Evolutionary conservation across 371 early-diverging fungal species (phyloP).

Genomic region (Synchytrium microbalum): DNA sequence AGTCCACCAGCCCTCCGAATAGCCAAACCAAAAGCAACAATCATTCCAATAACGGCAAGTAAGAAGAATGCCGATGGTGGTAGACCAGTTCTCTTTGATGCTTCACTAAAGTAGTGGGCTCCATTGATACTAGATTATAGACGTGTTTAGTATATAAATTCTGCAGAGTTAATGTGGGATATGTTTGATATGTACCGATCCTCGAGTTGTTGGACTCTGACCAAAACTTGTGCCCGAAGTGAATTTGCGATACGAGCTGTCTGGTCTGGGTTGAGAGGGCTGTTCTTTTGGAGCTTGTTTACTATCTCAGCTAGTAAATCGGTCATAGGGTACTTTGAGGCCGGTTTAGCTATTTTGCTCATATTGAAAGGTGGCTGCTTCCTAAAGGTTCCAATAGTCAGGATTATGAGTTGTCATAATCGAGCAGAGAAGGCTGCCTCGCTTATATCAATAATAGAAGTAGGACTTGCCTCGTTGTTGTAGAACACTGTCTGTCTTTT

Average conservation of each 20-base stretch:
- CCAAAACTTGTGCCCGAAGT: neutral
- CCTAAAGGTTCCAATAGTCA: no score
- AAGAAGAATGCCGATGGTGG: neutral
- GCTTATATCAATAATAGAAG: no score
- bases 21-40: neutral
- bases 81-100: neutral
- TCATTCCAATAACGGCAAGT: neutral
- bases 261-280: neutral
- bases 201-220: neutral
- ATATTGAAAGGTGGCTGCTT: no score
- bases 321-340: neutral
- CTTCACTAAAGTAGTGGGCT: neutral
- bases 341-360: no score
- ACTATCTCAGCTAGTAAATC: neutral
- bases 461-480: no score
- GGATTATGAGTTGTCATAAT: no score
- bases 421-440: no score
- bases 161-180: no score
- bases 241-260: neutral
- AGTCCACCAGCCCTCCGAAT: neutral
- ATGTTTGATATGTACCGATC: no score
- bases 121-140: no score
- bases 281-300: neutral
- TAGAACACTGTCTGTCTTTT: no score
- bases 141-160: no score